Evolutionary conservation across 306 rosid species (phyloP).

Genomic region (Cyamopsis tetragonoloba): DNA sequence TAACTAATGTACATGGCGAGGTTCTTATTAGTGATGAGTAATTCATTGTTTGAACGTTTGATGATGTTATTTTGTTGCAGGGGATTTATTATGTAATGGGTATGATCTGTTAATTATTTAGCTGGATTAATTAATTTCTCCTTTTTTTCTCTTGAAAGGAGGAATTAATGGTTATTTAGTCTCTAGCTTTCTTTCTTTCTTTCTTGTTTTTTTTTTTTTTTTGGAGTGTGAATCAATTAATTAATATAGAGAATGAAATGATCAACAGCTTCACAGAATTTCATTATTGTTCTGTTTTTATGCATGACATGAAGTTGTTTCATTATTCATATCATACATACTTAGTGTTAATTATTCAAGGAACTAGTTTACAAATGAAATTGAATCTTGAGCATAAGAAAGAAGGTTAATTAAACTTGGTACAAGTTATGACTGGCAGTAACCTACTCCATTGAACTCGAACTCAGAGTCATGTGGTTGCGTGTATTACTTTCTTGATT

Average conservation of each 20-base stretch:
- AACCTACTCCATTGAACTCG: constrained; percentile 24
- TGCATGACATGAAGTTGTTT: background rate
- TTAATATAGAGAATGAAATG: constrained; percentile 39
- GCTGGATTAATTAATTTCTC: constrained; percentile 26
- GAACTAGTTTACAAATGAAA: too few relatives aligned
- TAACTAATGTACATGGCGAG: constrained; percentile 46
- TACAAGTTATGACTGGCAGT: constrained; percentile 11
- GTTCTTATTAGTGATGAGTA: constrained; percentile 20
- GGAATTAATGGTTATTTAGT: constrained; percentile 25
- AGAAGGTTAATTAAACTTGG: background rate
- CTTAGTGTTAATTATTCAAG: too few relatives aligned
- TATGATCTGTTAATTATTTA: constrained; percentile 33
- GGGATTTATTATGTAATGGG: constrained; percentile 28
- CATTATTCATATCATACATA: background rate
- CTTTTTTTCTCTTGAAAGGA: constrained; percentile 30
- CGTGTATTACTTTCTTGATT: constrained; percentile 35
- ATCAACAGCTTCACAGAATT: constrained; percentile 36
- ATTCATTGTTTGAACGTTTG: constrained; percentile 47
- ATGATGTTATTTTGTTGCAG: constrained; percentile 31
- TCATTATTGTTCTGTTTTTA: background rate
- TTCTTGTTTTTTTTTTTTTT: background rate
- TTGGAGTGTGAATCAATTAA: constrained; percentile 41
- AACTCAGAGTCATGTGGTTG: constrained; percentile 39
- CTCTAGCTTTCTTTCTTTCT: constrained; percentile 13
- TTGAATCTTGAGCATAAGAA: background rate